Evolutionary conservation across 306 rosid species (phyloP), one percentile per base, ranked within the genome.

Genomic region (Geum urbanum): DNA sequence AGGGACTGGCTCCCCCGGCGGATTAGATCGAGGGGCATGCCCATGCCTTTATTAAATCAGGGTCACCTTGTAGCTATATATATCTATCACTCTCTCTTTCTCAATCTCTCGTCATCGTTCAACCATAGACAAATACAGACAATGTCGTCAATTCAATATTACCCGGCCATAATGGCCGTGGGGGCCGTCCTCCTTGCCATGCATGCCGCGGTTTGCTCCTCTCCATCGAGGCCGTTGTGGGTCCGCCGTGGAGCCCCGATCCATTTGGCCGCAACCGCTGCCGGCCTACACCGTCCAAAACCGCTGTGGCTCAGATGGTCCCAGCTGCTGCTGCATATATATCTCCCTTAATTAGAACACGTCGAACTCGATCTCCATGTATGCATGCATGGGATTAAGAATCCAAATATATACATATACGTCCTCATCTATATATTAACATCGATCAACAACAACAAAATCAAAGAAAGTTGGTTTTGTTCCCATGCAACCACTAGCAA

Each of bases 181-280:
- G 74, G 92, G 77, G 69, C 20, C 70, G 46, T 37, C 43, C 46
- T 37, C 64, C 65, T 56, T 9, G 77, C 80, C 87, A 82, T 81
- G 79, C 87, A 82, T 81, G 79, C 80, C 67, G 72, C 67, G 37
- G 37, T 72, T 67, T 87, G 81, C 85, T 74, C 66, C 44, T 71
- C 70, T 3, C 59, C 35, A 32, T 32, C 37, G 50, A 5, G 24
- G 66, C 62, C 44, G 0, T 13, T 64, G 79, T 70, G 65, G 78
- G 52, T 37, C 84, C 78, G 8, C 5, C 0, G 62, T 71, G 67
- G 86, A 44, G 64, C 58, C 83, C 72, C 32, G 46, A n/a, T 63
- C 76, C 80, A 46, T 45, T 41, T 74, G 82, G 75, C 72, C n/a
- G 63, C 67, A 62, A 56, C 53, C 76, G 41, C 37, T 51, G 45